These are phyloP conservation scores for Aspergillus conjunctus DNA, from an alignment of 495 filamentous ascomycete genomes.

Conservation along the genomic window DNA sequence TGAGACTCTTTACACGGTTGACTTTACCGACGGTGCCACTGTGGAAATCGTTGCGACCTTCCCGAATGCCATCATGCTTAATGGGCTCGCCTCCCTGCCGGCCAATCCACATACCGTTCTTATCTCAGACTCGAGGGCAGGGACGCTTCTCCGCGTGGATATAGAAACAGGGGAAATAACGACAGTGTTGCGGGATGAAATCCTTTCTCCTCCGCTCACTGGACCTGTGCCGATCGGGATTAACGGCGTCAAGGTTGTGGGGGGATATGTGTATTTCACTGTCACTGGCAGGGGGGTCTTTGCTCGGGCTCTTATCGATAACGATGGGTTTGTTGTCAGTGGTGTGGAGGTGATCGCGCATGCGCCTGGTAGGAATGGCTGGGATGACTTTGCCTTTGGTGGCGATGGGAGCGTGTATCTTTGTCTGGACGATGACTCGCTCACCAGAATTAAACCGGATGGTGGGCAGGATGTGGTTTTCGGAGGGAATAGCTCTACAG, in stretches of 20 bases:
- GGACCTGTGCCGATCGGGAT: slow-evolving; percentile 37
- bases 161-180: slow-evolving; percentile 38
- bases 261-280: slow-evolving; percentile 42
- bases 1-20: slow-evolving; percentile 34
- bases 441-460: slow-evolving; percentile 28
- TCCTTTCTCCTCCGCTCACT: slow-evolving; percentile 20
- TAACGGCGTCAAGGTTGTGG: slow-evolving; percentile 42
- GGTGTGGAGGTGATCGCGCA: slow-evolving; percentile 27
- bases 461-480: slow-evolving; percentile 29
- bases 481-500: slow-evolving; percentile 22
- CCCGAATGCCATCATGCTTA: slow-evolving; percentile 41
- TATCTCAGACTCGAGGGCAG: slow-evolving; percentile 41
- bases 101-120: slow-evolving; percentile 28
- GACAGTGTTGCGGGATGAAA: slow-evolving; percentile 30
- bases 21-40: slow-evolving; percentile 25
- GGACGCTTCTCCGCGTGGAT: slow-evolving; percentile 43
- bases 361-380: slow-evolving; percentile 14
- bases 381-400: slow-evolving; percentile 41
- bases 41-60: slow-evolving; percentile 33
- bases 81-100: slow-evolving; percentile 39
- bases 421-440: slow-evolving; percentile 27
- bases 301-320: slow-evolving; percentile 32
- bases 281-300: slow-evolving; percentile 42
- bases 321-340: slow-evolving; percentile 27
- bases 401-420: slow-evolving; percentile 30